Conservation (phyloP, 2,329 filamentous ascomycete species). For the Didymella pomorum region DNA sequence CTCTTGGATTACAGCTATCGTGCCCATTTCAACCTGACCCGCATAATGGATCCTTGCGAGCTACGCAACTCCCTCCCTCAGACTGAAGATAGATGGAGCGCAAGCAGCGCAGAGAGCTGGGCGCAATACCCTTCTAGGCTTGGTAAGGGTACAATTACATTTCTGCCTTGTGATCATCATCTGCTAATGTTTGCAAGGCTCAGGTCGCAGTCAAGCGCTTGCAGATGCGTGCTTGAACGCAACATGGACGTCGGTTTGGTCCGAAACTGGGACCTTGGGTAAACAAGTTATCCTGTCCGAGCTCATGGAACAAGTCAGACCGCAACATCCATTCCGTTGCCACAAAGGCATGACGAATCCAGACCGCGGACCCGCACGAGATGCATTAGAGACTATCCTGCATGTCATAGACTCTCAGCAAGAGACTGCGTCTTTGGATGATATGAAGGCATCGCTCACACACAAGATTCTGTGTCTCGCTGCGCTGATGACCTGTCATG, state of each 20-base stretch:
- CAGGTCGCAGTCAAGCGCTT: background rate
- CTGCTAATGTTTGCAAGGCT: background rate
- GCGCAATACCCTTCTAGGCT: background rate
- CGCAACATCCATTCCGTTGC: background rate
- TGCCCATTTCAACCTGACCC: background rate
- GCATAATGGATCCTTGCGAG: background rate
- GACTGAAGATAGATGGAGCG: background rate
- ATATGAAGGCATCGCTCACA: background rate
- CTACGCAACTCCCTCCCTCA: background rate
- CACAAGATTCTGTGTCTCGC: background rate
- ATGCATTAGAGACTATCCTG: background rate
- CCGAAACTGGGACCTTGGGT: background rate
- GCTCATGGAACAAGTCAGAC: background rate
- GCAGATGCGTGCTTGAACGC: background rate
- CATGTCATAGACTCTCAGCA: background rate
- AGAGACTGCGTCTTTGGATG: background rate
- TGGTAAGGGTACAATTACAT: background rate
- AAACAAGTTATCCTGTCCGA: background rate
- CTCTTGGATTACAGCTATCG: background rate
- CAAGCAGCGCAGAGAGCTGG: background rate
- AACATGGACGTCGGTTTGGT: background rate
- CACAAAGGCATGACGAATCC: background rate
- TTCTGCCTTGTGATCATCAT: background rate
- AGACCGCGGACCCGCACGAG: background rate
- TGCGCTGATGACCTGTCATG: background rate